Evolutionary conservation across 169 alveolate species (phyloP).

Genomic region (Ichthyophthirius multifiliis): DNA sequence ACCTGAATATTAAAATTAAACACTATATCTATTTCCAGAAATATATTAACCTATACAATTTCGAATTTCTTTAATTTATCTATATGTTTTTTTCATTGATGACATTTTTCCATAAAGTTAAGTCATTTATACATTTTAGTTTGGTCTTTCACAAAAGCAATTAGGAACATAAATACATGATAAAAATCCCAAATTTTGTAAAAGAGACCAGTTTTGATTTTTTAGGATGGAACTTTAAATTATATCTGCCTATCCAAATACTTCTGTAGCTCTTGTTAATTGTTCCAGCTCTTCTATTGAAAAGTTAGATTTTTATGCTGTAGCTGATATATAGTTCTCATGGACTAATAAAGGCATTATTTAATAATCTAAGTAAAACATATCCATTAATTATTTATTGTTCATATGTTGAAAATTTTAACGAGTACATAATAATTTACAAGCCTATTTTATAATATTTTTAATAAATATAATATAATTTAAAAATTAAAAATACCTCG

Average conservation of each 20-base stretch:
- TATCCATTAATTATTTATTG: slow-evolving; percentile 65
- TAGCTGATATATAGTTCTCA: slow-evolving; percentile 89
- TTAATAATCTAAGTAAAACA: slow-evolving; percentile 93
- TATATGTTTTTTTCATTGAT: slow-evolving; percentile 86
- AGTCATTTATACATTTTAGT: slow-evolving; percentile 87
- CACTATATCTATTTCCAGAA: slow-evolving; percentile 5
- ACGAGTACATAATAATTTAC: not conserved
- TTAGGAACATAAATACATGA: slow-evolving; percentile 78
- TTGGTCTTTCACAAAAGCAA: slow-evolving; percentile 25
- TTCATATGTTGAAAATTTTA: slow-evolving; percentile 21
- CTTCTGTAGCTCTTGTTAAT: slow-evolving; percentile 77
- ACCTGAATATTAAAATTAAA: not conserved
- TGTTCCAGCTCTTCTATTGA: slow-evolving; percentile 42
- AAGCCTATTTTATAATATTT: too few species aligned
- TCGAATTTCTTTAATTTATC: slow-evolving; percentile 83
- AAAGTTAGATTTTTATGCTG: slow-evolving; percentile 50
- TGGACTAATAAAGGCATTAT: slow-evolving; percentile 91
- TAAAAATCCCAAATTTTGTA: slow-evolving; percentile 82
- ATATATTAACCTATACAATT: slow-evolving; percentile 39
- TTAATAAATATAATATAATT: too few species aligned
- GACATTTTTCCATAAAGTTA: slow-evolving; percentile 93
- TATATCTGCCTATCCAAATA: slow-evolving; percentile 85
- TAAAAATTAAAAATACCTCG: too few species aligned
- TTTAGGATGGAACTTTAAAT: slow-evolving; percentile 78
- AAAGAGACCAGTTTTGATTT: slow-evolving; percentile 85